Conservation (phyloP, 1,139 yeast species). For the Diutina rugosa region DNA sequence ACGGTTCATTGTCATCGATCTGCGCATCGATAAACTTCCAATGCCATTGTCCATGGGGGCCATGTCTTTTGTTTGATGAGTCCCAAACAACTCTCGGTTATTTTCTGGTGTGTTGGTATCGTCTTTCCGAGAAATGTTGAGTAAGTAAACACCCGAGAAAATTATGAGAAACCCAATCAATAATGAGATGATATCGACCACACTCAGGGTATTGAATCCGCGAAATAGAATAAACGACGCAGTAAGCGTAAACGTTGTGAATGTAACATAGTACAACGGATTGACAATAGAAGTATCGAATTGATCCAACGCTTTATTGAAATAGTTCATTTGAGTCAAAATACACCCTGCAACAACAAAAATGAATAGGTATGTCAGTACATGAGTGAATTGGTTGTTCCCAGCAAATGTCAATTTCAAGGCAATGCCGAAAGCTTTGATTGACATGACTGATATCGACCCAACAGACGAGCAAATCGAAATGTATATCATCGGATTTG, state of each 20-base stretch:
- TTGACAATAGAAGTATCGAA: conserved; percentile 88
- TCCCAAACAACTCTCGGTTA: conserved; percentile 42
- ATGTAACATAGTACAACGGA: conserved; percentile 83
- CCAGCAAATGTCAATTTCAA: conserved; percentile 75
- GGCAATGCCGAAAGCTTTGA: conserved; percentile 90
- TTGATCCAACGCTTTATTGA: conserved; percentile 87
- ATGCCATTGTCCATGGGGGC: conserved; percentile 77
- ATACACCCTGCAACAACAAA: conserved; percentile 72
- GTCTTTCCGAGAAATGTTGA: conserved; percentile 66
- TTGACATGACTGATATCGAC: conserved; percentile 82
- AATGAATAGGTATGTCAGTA: conserved; percentile 74
- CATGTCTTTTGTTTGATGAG: conserved; percentile 42
- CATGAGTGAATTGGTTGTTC: conserved; percentile 79
- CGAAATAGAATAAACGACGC: conserved; percentile 81
- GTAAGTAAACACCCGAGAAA: conserved; percentile 74
- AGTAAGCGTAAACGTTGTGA: conserved; percentile 75
- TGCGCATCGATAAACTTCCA: conserved; percentile 37
- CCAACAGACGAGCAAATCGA: conserved; percentile 89
- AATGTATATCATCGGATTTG: conserved; percentile 81
- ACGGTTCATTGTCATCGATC: conserved; percentile 37
- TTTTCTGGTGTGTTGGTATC: conserved; percentile 12
- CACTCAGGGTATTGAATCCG: conserved; percentile 77
- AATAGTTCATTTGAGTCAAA: conserved; percentile 84
- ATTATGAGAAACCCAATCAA: conserved; percentile 80
- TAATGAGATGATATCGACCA: conserved; percentile 74